Percentiles rank a stretch among this genome's conserved stretches.
phyloP scores from a whole-genome alignment of 352 stramenopile genomes.

The Pythium aquatile region DNA sequence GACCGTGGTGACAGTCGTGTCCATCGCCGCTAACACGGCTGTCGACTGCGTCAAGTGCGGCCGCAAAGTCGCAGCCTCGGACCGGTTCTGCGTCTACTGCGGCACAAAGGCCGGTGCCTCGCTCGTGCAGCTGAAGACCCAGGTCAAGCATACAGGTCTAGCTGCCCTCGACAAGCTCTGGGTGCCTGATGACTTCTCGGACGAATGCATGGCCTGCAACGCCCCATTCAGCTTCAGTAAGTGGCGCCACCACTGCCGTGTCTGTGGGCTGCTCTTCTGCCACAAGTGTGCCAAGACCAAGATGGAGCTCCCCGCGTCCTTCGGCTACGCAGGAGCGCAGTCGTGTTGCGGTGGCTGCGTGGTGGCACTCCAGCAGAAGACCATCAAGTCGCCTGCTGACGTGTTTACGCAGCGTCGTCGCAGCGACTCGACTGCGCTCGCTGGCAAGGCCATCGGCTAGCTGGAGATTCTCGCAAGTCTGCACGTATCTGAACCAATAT shows the following conservation, averaged over 20 bases:
- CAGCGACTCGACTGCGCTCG: conserved; percentile 41
- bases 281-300: conserved; percentile 80
- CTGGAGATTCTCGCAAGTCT: no score
- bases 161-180: conserved; percentile 81
- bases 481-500: conserved; percentile 15
- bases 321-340: conserved; percentile 75
- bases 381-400: conserved; percentile 78
- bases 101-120: conserved; percentile 76
- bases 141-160: conserved; percentile 11
- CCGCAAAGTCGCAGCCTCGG: conserved; percentile 61
- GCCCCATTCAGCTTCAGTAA: conserved; percentile 74
- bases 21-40: conserved; percentile 33
- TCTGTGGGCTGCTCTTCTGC: conserved; percentile 82
- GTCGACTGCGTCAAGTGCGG: conserved; percentile 75
- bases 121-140: conserved; percentile 37
- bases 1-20: no score
- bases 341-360: conserved; percentile 82
- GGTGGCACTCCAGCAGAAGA: conserved; percentile 79
- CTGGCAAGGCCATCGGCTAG: conserved; percentile 48
- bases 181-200: conserved; percentile 86
- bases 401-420: conserved; percentile 80
- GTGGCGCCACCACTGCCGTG: conserved; percentile 81
- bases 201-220: conserved; percentile 87
- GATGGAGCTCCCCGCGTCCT: conserved; percentile 70
- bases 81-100: conserved; percentile 88